Conservation (phyloP, 768 basidiomycete genomes). For the Hebeloma cylindrosporum region DNA sequence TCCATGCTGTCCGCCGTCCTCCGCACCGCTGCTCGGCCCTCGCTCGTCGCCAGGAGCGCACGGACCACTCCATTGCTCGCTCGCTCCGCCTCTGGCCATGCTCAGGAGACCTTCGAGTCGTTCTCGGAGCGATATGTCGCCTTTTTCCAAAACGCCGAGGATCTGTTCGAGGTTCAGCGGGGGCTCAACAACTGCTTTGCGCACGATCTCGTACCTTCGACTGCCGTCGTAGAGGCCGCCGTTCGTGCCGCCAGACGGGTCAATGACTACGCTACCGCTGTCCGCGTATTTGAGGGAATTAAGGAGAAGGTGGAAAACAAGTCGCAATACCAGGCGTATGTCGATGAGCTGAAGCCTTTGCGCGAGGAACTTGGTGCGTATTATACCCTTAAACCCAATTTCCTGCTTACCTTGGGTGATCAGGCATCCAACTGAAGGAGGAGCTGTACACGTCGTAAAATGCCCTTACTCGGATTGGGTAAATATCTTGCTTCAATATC, state of each 20-base stretch:
- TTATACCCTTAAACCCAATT: not conserved
- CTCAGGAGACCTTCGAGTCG: conserved; percentile 89
- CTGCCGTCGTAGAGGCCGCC: conserved; percentile 83
- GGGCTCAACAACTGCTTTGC: conserved; percentile 99
- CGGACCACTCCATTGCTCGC: conserved; percentile 42
- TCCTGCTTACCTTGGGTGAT: not conserved
- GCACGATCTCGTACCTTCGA: conserved; percentile 91
- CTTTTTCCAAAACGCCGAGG: conserved; percentile 92
- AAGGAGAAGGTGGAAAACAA: conserved; percentile 98
- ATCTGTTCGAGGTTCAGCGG: conserved; percentile 98
- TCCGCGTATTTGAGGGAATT: conserved; percentile 93
- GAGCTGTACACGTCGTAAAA: conserved; percentile 30
- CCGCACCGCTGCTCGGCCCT: conserved; percentile 56
- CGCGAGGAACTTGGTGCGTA: conserved; percentile 87
- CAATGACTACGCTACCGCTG: conserved; percentile 96
- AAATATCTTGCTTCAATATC: not conserved
- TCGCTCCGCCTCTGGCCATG: conserved; percentile 59
- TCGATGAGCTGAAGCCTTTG: conserved; percentile 85
- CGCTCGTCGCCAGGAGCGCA: conserved; percentile 35
- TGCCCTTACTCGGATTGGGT: conserved; percentile 11
- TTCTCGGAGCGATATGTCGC: conserved; percentile 92
- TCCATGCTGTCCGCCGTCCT: conserved; percentile 62
- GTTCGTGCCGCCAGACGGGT: conserved; percentile 86
- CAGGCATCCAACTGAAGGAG: conserved; percentile 29
- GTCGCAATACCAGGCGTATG: conserved; percentile 89